Base-by-base conservation (phyloP, 148 eudicot genomes). In the Silene conica region DNA sequence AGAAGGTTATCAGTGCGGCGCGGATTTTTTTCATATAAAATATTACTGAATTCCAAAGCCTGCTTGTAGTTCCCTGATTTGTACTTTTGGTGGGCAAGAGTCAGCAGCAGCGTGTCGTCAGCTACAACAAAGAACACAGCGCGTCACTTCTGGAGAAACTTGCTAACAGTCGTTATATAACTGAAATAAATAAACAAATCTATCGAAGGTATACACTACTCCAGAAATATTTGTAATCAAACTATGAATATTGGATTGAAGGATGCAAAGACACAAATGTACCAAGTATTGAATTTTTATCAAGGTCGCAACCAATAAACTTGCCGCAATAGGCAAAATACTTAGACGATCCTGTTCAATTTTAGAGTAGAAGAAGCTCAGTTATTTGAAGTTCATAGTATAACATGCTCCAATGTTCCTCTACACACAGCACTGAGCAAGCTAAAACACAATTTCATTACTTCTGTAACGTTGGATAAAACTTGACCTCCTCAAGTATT, bases 1-100 rank as follows among this genome's bases (percentile, higher is more conserved):
- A 94, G 88, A 62, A 94, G 96, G 81, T 94, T 94, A 80, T 92
- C 95, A 15, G 93, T 94, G 52, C 95, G 97, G n/a, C 76, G 76
- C 8, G 96, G 93, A 73, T 88, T 94, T 77, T 89, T 87, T 56
- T 88, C 93, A 77, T 88, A 92, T 72, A 95, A 86, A 80, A 75
- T 82, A 78, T 84, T 92, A 83, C 93, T 86, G 57, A 89, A 86
- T 70, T 95, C 98, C 69, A 95, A 77, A 13, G 98, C 98, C 77
- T 87, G 89, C 59, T 87, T 87, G 81, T 86, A 95, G 78, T 83
- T 86, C 54, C 98, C 98, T 85, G 88, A 85, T 82, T 87, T 95
- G 81, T 95, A 92, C 74, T 88, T 91, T 78, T 92, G 92, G 76
- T 95, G 97, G 70, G 97, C 98, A 73, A 92, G 83, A 52, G 69